phyloP scores from a whole-genome alignment of 1,139 yeast species.

The Diutina pseudorugosa region DNA sequence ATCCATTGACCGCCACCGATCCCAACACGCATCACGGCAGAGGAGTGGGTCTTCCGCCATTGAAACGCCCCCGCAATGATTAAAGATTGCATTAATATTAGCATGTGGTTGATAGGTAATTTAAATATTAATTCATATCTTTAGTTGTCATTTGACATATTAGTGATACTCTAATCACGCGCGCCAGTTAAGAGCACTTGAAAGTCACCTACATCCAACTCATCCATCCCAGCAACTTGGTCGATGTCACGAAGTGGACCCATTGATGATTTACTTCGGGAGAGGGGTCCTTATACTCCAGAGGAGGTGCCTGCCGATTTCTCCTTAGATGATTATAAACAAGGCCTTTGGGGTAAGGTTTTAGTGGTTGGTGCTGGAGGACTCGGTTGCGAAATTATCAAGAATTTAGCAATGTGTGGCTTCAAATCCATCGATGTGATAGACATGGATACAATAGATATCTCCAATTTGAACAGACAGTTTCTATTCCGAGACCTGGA shows the following conservation, averaged over 20 bases:
- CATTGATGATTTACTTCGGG: slow-evolving; percentile 14
- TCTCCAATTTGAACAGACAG: slow-evolving; percentile 84
- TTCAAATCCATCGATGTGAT: slow-evolving; percentile 67
- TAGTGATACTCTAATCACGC: background rate
- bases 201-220: background rate
- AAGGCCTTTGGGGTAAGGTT: slow-evolving; percentile 22
- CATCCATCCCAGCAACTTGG: background rate
- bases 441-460: slow-evolving; percentile 92
- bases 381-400: slow-evolving; percentile 84
- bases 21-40: background rate
- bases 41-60: background rate
- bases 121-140: too few species aligned
- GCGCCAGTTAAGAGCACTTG: background rate
- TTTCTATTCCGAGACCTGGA: slow-evolving; percentile 65
- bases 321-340: slow-evolving; percentile 13
- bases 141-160: too few species aligned
- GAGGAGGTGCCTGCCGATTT: slow-evolving; percentile 27
- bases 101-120: background rate
- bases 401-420: slow-evolving; percentile 71
- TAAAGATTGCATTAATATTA: background rate
- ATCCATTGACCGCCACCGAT: background rate
- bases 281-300: slow-evolving; percentile 27
- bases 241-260: slow-evolving; percentile 7
- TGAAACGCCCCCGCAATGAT: background rate
- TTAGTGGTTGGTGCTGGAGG: slow-evolving; percentile 90